Percentiles rank a stretch among this genome's conserved stretches.
Evolutionary conservation across 2,329 filamentous ascomycete species (phyloP).

Genomic region (Basipetospora chlamydospora): DNA sequence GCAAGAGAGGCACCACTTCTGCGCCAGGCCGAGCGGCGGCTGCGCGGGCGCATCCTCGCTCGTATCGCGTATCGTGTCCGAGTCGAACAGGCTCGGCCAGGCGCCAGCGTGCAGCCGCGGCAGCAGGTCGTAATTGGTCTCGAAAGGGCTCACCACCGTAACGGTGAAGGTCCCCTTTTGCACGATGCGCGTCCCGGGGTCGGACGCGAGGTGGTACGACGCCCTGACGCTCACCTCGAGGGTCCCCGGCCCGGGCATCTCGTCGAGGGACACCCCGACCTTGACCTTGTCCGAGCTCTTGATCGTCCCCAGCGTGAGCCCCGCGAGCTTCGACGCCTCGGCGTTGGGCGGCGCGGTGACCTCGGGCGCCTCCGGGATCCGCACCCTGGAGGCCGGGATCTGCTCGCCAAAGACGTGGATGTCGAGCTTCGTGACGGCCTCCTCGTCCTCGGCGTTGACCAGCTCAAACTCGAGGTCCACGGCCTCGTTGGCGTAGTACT

Average conservation of each 20-base stretch:
- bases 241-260: constrained; percentile 32
- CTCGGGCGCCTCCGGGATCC: constrained; percentile 26
- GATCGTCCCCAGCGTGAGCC: constrained; percentile 32
- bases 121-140: constrained; percentile 77
- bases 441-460: constrained; percentile 69
- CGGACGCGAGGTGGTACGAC: constrained; percentile 64
- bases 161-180: constrained; percentile 58
- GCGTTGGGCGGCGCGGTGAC: constrained; percentile 18
- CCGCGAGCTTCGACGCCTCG: constrained; percentile 28
- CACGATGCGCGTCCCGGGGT: constrained; percentile 65
- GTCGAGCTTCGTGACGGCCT: constrained; percentile 57
- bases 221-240: constrained; percentile 60
- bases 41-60: constrained; percentile 17
- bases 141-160: constrained; percentile 68
- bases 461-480: constrained; percentile 56
- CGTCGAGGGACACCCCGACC: constrained; percentile 33
- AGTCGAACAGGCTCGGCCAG: constrained; percentile 80
- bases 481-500: constrained; percentile 76
- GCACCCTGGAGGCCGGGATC: constrained; percentile 7
- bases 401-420: constrained; percentile 48
- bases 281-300: constrained; percentile 26
- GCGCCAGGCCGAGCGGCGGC: constrained; percentile 47
- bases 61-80: constrained; percentile 35
- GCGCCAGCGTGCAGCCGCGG: constrained; percentile 62
- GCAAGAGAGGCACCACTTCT: constrained; percentile 68